Evolutionary conservation across 768 basidiomycete species (phyloP).

Genomic region (Sporobolomyces pararoseus): DNA sequence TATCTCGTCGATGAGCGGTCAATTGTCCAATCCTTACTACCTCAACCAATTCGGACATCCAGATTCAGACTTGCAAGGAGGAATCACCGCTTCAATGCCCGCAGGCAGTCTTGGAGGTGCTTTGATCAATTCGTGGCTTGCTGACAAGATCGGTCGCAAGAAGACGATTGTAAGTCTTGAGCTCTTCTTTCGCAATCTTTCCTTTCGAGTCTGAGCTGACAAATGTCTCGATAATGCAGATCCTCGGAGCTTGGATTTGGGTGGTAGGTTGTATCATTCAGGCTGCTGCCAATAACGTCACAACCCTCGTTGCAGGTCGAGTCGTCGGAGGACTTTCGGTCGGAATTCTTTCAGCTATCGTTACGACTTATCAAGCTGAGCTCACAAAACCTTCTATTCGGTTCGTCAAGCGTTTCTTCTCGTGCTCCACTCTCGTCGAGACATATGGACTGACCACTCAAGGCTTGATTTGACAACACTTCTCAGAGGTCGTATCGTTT

Average conservation of each 20-base stretch:
- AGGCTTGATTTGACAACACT: background rate
- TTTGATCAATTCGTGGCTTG: constrained; percentile 24
- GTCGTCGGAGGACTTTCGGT: constrained; percentile 23
- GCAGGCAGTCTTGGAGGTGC: constrained; percentile 28
- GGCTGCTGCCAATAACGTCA: background rate
- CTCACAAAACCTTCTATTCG: constrained; percentile 57
- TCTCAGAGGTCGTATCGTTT: constrained; percentile 66
- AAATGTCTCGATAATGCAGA: too few relatives aligned
- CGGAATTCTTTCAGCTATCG: constrained; percentile 4
- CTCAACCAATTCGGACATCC: constrained; percentile 5
- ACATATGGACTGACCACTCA: too few relatives aligned
- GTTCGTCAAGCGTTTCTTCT: constrained; percentile 50
- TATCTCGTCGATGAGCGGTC: constrained; percentile 21
- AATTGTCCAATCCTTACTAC: constrained; percentile 21
- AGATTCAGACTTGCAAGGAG: constrained; percentile 14
- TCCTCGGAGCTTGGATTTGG: constrained; percentile 24
- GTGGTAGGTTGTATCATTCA: constrained; percentile 27
- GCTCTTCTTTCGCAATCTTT: too few relatives aligned
- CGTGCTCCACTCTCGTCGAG: background rate
- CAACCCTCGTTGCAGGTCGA: constrained; percentile 21
- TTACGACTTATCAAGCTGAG: constrained; percentile 40
- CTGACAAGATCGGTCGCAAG: constrained; percentile 33
- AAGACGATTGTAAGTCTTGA: constrained; percentile 4
- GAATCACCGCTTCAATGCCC: constrained; percentile 28
- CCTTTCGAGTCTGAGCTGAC: too few relatives aligned